Evolutionary conservation across 352 stramenopile genomes (phyloP), one percentile per base, ranked within the genome.

Genomic region (Globisporangium perplexum): DNA sequence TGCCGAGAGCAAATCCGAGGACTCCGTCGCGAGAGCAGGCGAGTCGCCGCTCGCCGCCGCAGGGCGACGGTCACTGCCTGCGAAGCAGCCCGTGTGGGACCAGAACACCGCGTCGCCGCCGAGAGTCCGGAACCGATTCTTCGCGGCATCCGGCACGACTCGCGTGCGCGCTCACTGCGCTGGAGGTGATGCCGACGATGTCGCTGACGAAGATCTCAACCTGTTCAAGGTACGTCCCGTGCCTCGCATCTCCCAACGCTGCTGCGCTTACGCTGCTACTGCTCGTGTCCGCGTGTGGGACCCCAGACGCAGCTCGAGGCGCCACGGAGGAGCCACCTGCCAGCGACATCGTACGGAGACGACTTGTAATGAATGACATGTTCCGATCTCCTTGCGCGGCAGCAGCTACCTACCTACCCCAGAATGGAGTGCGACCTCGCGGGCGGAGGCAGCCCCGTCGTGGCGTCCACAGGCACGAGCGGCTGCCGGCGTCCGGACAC

Each of bases 61-160:
- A 22, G 47, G 24, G 17, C 20, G n/a, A 24, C 60, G 20, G 52
- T 47, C 6, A 54, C 36, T 4, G 46, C 50, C 1, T 66, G 62
- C 12, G 2, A 57, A 65, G 26, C 62, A 65, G 30, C 36, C 49
- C 0, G 61, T 58, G 10, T 68, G 58, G 46, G 57, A 68, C 17
- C 50, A 55, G 23, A 71, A 66, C 24, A 80, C 49, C 0, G 47
- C 43, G 2, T 79, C 67, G 2, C 68, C 68, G n/a, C 70, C 65
- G 38, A 57, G 71, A 15, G 42, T 63, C 1, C 66, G 71, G 15
- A 81, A 81, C 44, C 67, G 62, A 4, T 57, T 68, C 33, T 71
- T 75, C 38, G 38, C 38, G 24, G 52, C 55, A 6, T 44, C 33
- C 4, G 47, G 55, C 23, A 50, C 22, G 17, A 35, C 33, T 17